Base-by-base conservation (phyloP, 768 basidiomycete species). In the Russula compacta region DNA sequence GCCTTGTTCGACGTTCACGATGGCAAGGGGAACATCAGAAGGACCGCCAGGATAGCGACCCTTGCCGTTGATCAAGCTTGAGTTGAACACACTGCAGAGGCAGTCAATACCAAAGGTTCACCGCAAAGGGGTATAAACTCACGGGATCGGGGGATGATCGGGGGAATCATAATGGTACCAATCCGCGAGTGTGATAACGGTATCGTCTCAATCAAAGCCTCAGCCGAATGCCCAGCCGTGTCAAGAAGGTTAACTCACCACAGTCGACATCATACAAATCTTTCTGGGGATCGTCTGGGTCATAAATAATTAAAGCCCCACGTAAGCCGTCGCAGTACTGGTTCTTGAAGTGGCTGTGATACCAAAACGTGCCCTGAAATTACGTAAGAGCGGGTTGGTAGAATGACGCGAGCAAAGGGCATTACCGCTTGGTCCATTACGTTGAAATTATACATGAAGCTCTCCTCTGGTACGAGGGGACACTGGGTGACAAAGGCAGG, bases 161-260 rank as follows among this genome's bases (percentile, higher is more conserved):
- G 47, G 49, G 6, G 63, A 48, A 21, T 60, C 61, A 36, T 62
- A 68, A 52, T 69, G 67, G 53, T 49, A 63, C 54, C 79, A 81
- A 61, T 81, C 79, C 1, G 75, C 74, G 6, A 81, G 70, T 0
- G 77, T 78, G 60, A 81, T 78, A 38, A 82, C 66, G 7, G 81
- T 82, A 9, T 69, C 69, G 70, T 80, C 80, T 71, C 40, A 3
- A 4, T 6, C 38, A 32, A n/a, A 21, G 7, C 2, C 19, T 60
- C 48, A 61, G 33, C 10, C 2, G 2, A 32, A 21, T 1, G 48
- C 21, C 29, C 33, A 32, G 15, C 6, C 17, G 2, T 24, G 6
- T 6, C 14, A 0, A 15, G 9, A 11, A 2, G 35, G 2, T 9
- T 50, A 29, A n/a, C 65, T 57, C 2, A 71, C 71, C 71, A 46